Percentiles rank a stretch among this genome's conserved stretches.
Conservation (phyloP, 257 asterid species). For the Leonotis leonurus region DNA sequence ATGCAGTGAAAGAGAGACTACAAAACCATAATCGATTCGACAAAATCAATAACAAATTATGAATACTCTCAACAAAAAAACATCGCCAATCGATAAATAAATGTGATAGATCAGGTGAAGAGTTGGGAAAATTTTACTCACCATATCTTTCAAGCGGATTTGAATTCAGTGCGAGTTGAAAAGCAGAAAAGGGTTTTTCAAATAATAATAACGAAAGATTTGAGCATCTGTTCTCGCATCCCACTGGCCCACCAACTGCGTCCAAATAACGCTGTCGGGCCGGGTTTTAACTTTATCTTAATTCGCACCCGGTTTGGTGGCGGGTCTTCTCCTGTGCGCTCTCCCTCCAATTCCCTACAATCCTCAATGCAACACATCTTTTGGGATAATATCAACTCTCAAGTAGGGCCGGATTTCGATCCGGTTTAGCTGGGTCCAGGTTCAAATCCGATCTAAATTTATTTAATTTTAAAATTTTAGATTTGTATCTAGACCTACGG, state of each 20-base stretch:
- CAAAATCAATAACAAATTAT: neutral
- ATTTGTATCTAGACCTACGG: too few species aligned
- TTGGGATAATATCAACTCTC: too few species aligned
- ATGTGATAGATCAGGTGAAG: neutral
- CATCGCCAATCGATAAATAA: neutral
- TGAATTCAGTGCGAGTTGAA: neutral
- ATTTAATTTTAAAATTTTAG: too few species aligned
- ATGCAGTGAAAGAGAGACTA: neutral
- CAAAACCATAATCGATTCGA: slow-evolving; percentile 3
- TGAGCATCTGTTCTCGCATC: neutral
- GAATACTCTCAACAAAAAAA: neutral
- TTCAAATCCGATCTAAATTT: too few species aligned
- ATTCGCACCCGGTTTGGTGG: slow-evolving; percentile 7
- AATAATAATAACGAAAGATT: neutral
- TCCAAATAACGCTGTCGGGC: slow-evolving; percentile 22
- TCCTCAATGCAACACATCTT: neutral
- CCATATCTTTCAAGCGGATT: slow-evolving; percentile 21
- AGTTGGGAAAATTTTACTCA: neutral
- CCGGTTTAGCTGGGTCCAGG: too few species aligned
- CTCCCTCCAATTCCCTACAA: neutral
- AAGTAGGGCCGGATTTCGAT: too few species aligned
- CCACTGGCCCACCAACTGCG: slow-evolving; percentile 26
- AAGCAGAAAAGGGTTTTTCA: neutral
- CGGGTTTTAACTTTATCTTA: neutral
- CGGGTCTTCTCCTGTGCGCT: slow-evolving; percentile 9